Evolutionary conservation across 2,329 filamentous ascomycete species (phyloP).

Genomic region (Paecilomyces fulvus): DNA sequence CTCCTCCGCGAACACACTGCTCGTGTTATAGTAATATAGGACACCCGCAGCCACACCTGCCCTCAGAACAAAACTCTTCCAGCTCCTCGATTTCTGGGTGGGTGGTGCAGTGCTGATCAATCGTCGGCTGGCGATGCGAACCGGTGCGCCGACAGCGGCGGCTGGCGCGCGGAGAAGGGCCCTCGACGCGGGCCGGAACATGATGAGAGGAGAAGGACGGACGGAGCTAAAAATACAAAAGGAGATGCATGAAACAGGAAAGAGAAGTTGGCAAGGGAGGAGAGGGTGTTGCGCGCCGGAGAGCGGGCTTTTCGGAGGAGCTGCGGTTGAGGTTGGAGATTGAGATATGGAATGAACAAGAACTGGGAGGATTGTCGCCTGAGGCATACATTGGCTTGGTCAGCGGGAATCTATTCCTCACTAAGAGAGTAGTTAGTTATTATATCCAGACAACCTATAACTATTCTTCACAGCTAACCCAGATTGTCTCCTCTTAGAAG

Average conservation of each 20-base stretch:
- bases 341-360: background rate
- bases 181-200: slow-evolving; percentile 47
- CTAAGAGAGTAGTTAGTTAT: background rate
- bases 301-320: background rate
- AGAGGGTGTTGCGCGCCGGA: background rate
- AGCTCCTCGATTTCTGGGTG: background rate
- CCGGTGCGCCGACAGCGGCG: slow-evolving; percentile 1
- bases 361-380: background rate
- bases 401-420: background rate
- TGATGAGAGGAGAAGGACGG: slow-evolving; percentile 19
- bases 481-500: background rate
- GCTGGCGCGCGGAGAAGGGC: slow-evolving; percentile 31
- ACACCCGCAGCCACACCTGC: slow-evolving; percentile 18
- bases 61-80: background rate
- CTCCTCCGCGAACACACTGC: slow-evolving; percentile 77
- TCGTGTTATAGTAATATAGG: slow-evolving; percentile 93
- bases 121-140: background rate
- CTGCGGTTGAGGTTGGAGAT: background rate
- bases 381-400: background rate
- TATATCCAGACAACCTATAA: background rate
- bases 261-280: slow-evolving; percentile 1
- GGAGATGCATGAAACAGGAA: slow-evolving; percentile 1
- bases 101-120: background rate
- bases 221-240: slow-evolving; percentile 1
- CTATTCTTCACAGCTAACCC: too few relatives aligned